These are phyloP conservation scores for Amborella trichopoda DNA, from an alignment of 164 flowering plant species.

Conservation along the genomic window DNA sequence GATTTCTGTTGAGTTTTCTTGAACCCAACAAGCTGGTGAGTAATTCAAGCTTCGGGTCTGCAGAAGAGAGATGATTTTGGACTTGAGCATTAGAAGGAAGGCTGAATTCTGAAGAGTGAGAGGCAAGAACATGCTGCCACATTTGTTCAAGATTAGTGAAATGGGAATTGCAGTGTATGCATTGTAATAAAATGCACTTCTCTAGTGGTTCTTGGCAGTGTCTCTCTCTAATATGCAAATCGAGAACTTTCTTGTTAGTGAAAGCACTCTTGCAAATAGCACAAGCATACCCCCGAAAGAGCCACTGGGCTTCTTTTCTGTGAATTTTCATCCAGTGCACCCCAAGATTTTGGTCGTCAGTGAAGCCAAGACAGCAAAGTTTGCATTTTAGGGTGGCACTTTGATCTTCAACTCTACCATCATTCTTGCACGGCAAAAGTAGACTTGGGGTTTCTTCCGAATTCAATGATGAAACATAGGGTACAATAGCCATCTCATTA, in stretches of 20 bases:
- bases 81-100: slow-evolving; percentile 22
- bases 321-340: slow-evolving; percentile 74
- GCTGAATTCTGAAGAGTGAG: slow-evolving; percentile 47
- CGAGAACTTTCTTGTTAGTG: slow-evolving; percentile 73
- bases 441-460: no score
- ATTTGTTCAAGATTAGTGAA: slow-evolving; percentile 62
- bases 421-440: no score
- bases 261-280: slow-evolving; percentile 84
- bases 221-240: slow-evolving; percentile 75
- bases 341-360: slow-evolving; percentile 56
- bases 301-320: slow-evolving; percentile 82
- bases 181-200: slow-evolving; percentile 65
- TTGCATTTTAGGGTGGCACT: slow-evolving; percentile 57
- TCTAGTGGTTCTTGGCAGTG: slow-evolving; percentile 62
- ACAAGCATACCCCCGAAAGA: slow-evolving; percentile 90
- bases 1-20: no score
- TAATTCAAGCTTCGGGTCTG: slow-evolving; percentile 18
- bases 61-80: slow-evolving; percentile 6
- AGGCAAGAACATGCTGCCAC: slow-evolving; percentile 74
- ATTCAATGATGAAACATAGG: not conserved
- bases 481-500: slow-evolving; percentile 10
- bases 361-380: slow-evolving; percentile 52
- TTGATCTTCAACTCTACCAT: no score
- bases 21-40: no score
- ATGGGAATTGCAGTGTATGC: slow-evolving; percentile 79